These are phyloP conservation scores for Veloboletus limbatus DNA, from an alignment of 1,284 basidiomycete species.

Conservation along the genomic window DNA sequence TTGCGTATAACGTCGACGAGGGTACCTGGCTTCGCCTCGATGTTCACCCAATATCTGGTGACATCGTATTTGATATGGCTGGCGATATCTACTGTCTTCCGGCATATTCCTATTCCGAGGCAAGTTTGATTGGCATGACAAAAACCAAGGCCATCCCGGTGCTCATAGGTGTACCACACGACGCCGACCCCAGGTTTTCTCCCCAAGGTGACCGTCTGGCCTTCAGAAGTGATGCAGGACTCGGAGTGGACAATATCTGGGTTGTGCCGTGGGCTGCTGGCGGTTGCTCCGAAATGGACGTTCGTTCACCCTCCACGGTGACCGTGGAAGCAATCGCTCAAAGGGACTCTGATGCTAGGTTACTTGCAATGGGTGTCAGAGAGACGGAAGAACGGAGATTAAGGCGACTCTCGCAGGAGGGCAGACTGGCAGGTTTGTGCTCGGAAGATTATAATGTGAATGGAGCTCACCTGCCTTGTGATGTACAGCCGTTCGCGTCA, in stretches of 20 bases:
- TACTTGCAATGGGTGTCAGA: slow-evolving; percentile 47
- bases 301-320: slow-evolving; percentile 36
- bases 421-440: slow-evolving; percentile 49
- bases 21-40: slow-evolving; percentile 74
- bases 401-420: slow-evolving; percentile 56
- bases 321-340: slow-evolving; percentile 22
- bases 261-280: slow-evolving; percentile 50
- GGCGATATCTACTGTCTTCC: slow-evolving; percentile 72
- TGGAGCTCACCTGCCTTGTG: slow-evolving; percentile 1
- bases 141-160: slow-evolving; percentile 30
- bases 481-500: slow-evolving; percentile 54
- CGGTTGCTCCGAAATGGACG: slow-evolving; percentile 57
- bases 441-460: neutral
- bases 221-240: slow-evolving; percentile 66
- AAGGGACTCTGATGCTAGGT: slow-evolving; percentile 44
- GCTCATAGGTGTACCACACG: slow-evolving; percentile 56
- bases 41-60: slow-evolving; percentile 62
- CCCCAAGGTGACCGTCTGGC: slow-evolving; percentile 58
- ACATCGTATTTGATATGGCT: slow-evolving; percentile 72
- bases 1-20: slow-evolving; percentile 67
- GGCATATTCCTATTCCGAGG: slow-evolving; percentile 36
- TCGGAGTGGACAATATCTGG: slow-evolving; percentile 75
- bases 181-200: slow-evolving; percentile 70
- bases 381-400: slow-evolving; percentile 48
- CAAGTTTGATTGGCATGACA: slow-evolving; percentile 13